These are phyloP conservation scores for Hordeum marinum DNA, from an alignment of 176 grass and related monocot species.

Conservation along the genomic window DNA sequence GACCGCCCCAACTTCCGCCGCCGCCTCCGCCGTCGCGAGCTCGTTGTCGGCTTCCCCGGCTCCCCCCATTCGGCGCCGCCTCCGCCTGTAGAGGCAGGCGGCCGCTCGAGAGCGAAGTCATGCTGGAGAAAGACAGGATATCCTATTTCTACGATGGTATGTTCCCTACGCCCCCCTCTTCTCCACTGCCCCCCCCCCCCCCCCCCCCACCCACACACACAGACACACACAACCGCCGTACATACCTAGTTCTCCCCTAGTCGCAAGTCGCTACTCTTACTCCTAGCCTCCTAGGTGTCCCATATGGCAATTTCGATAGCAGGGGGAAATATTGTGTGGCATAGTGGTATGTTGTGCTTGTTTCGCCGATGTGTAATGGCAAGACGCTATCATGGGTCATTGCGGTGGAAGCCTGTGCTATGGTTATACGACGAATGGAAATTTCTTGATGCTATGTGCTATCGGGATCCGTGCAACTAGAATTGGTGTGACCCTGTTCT, in stretches of 20 bases:
- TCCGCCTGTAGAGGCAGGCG: neutral
- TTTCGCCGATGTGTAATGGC: neutral
- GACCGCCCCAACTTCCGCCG: neutral
- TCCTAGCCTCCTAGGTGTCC: neutral
- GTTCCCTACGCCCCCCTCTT: neutral
- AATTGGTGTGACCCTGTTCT: neutral
- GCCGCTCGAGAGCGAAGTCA: conserved; percentile 4
- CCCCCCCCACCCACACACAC: no score
- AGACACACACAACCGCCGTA: no score
- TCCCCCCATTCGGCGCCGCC: neutral
- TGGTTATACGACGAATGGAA: neutral
- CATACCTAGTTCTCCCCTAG: neutral
- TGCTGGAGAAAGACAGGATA: conserved; percentile 85
- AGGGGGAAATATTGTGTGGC: neutral
- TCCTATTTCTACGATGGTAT: conserved; percentile 98
- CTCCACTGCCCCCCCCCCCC: neutral
- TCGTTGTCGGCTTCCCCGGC: neutral
- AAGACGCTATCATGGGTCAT: neutral
- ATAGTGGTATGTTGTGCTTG: neutral
- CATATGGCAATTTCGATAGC: neutral
- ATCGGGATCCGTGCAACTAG: neutral
- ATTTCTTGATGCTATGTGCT: neutral
- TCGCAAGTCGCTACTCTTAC: neutral
- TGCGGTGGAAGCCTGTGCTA: neutral
- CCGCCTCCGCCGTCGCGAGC: neutral